Base-by-base conservation (phyloP, 2,329 filamentous ascomycete genomes). In the Phyllosticta citribraziliensis region DNA sequence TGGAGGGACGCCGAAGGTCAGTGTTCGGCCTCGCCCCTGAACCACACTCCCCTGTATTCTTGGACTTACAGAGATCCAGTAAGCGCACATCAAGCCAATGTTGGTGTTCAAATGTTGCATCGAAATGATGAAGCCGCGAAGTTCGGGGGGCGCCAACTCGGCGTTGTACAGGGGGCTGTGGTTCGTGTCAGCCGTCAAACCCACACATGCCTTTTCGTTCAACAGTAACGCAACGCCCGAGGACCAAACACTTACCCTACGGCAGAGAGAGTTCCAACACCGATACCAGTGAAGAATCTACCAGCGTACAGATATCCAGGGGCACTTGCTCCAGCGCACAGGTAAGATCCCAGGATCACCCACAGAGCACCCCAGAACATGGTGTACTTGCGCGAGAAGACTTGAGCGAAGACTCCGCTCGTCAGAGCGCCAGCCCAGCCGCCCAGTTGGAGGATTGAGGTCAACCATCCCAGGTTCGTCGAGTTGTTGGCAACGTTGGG, bases 381-480 rank as follows among this genome's bases (percentile, higher is more conserved):
- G 62, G 79, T 80, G 64, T 80, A 78, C 65, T 81, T 82, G 52
- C 79, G 70, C 0, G 76, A 79, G 60, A 81, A 78, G 20, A 81
- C 69, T 61, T 81, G 79, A 53, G 78, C 74, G 3, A 80, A 71
- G 8, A 81, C 73, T 62, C 80, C 80, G 1, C 78, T 74, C 0
- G 75, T 70, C 2, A 82, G 67, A 2, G 79, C 78, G 2, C 80
- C 79, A 4, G 80, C 57, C n/a, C 79, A 78, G 64, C 78, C 79
- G 3, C 78, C 78, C 0, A 81, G 73, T 62, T 81, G 79, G 0
- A 81, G 72, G n/a, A 80, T 69, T 0, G 78, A 80, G 0, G 79
- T 81, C 55, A 81, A 72, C 79, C 79, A 81, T 5, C 80, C 80
- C 0, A 75, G 79, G 0, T 78, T 77, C 24, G 74, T 74, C 17